Conservation (phyloP, 2,329 filamentous ascomycete species). For the Fusarium sp. region DNA sequence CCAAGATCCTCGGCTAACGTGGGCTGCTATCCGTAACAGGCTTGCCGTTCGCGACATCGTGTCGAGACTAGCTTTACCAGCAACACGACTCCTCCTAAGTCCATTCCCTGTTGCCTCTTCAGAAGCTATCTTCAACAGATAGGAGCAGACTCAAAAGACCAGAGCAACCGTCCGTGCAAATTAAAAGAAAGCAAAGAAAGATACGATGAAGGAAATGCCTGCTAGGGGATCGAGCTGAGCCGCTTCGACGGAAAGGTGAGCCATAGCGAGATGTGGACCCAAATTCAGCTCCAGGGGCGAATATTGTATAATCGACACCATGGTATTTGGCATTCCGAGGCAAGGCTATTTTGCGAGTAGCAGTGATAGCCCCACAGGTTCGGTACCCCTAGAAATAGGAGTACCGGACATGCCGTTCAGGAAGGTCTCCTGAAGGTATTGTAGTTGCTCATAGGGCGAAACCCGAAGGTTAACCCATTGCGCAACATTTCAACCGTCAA, state of each 20-base stretch:
- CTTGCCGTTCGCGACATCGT: neutral
- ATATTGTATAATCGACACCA: constrained; percentile 18
- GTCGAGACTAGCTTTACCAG: constrained; percentile 10
- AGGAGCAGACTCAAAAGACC: constrained; percentile 42
- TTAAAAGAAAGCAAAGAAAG: constrained; percentile 42
- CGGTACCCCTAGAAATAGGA: constrained; percentile 40
- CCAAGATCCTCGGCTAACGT: neutral
- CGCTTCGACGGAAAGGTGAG: constrained; percentile 48
- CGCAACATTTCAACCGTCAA: constrained; percentile 30
- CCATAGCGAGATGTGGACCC: constrained; percentile 1
- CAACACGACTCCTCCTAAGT: neutral
- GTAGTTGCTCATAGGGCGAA: constrained; percentile 12
- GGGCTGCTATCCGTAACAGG: neutral
- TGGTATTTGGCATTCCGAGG: constrained; percentile 21
- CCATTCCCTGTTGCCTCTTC: constrained; percentile 46
- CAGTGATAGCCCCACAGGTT: constrained; percentile 37
- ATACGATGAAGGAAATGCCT: constrained; percentile 42
- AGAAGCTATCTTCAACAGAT: constrained; percentile 46
- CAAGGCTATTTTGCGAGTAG: constrained; percentile 12
- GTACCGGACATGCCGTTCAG: constrained; percentile 55
- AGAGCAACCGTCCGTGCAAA: constrained; percentile 35
- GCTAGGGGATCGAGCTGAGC: constrained; percentile 47
- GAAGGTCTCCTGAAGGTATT: constrained; percentile 33
- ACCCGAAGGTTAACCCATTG: constrained; percentile 10
- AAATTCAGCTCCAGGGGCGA: constrained; percentile 27